Conservation (phyloP, 179 eudicot genomes). For the Amaranthus tricolor region DNA sequence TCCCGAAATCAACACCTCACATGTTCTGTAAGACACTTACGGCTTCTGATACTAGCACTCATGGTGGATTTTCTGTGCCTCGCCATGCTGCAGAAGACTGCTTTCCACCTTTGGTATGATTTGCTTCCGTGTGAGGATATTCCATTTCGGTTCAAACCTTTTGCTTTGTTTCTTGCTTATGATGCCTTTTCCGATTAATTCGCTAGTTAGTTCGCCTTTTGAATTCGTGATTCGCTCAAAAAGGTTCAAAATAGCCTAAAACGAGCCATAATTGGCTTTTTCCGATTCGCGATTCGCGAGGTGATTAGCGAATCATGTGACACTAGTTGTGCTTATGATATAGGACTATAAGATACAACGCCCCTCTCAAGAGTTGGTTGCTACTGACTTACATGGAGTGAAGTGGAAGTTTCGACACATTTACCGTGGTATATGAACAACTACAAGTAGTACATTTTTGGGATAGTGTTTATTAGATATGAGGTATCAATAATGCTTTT, state of each 20-base stretch:
- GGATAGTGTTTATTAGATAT: background rate
- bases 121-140: background rate
- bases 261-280: too few relatives aligned
- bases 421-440: slow-evolving; percentile 57
- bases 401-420: slow-evolving; percentile 94
- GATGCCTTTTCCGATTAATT: too few relatives aligned
- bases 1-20: slow-evolving; percentile 68
- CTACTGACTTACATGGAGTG: slow-evolving; percentile 79
- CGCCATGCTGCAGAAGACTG: slow-evolving; percentile 96
- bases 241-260: too few relatives aligned
- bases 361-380: slow-evolving; percentile 80
- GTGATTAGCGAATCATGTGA: too few relatives aligned
- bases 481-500: background rate
- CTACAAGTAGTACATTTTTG: background rate
- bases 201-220: too few relatives aligned
- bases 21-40: slow-evolving; percentile 95
- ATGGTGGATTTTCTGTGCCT: slow-evolving; percentile 97
- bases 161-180: background rate
- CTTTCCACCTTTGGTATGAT: slow-evolving; percentile 72
- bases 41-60: slow-evolving; percentile 89
- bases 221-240: too few relatives aligned
- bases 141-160: background rate
- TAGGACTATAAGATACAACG: slow-evolving; percentile 85
- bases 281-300: too few relatives aligned
- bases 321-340: slow-evolving; percentile 5